phyloP scores from a whole-genome alignment of 208 protist species.

The Trichomonas gallinae region DNA sequence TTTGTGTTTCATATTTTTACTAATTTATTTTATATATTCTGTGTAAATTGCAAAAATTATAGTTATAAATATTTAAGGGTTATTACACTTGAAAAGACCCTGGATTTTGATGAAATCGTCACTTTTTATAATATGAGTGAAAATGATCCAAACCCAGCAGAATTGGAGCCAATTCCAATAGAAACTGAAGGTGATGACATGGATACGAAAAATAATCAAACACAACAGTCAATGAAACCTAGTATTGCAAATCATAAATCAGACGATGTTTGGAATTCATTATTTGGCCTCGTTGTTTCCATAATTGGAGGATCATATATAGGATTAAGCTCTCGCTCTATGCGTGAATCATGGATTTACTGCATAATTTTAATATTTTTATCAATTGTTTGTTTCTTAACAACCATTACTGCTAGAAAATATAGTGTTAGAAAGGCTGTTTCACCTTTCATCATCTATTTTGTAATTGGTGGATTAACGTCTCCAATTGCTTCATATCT shows the following conservation, averaged over 20 bases:
- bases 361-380: background rate
- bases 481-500: background rate
- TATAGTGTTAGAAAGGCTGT: background rate
- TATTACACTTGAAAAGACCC: too few species aligned
- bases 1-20: too few species aligned
- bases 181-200: background rate
- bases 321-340: background rate
- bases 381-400: background rate
- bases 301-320: background rate
- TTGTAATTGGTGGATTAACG: background rate
- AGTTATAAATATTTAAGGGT: too few species aligned
- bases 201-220: background rate
- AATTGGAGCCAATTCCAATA: background rate
- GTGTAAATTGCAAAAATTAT: too few species aligned
- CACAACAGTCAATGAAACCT: background rate
- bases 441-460: background rate
- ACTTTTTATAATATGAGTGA: too few species aligned
- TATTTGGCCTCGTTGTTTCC: background rate
- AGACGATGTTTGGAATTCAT: background rate
- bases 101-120: too few species aligned
- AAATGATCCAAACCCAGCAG: background rate
- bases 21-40: too few species aligned
- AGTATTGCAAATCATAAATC: background rate
- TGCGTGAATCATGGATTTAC: background rate
- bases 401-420: background rate